Conservation (phyloP, 169 alveolate species). For the Theileria sp. region DNA sequence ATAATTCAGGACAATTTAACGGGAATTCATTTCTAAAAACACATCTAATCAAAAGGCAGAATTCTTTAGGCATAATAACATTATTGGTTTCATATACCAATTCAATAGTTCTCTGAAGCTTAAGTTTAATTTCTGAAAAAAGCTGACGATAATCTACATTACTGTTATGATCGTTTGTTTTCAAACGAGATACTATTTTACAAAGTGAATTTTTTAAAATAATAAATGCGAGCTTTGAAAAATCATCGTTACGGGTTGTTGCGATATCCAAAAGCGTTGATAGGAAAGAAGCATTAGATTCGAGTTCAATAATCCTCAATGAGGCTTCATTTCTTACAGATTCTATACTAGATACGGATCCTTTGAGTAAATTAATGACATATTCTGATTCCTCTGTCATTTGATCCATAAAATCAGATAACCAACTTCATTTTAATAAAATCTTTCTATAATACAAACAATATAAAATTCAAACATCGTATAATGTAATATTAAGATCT, state of each 20-base stretch:
- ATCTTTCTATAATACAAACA: not conserved
- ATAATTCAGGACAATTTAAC: conserved; percentile 33
- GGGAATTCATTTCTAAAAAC: conserved; percentile 53
- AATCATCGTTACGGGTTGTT: conserved; percentile 22
- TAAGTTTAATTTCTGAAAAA: conserved; percentile 15
- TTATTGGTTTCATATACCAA: not conserved
- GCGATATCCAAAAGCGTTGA: conserved; percentile 46
- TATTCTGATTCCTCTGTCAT: conserved; percentile 23
- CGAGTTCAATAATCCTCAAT: conserved; percentile 39
- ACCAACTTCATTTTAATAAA: not conserved
- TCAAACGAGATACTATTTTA: conserved; percentile 1
- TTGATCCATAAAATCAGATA: not conserved
- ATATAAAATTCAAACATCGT: not conserved
- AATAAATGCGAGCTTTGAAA: conserved; percentile 53
- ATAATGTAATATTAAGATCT: not conserved
- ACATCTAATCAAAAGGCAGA: conserved; percentile 34
- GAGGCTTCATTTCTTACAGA: conserved; percentile 44
- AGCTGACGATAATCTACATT: not conserved
- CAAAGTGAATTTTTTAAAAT: conserved; percentile 32
- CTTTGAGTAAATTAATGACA: conserved; percentile 34
- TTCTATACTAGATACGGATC: conserved; percentile 34
- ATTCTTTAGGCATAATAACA: conserved; percentile 34
- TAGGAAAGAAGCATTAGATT: conserved; percentile 33
- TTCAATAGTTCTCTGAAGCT: conserved; percentile 20
- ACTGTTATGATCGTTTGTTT: not conserved